A percentile compares a stretch with the other conserved stretches of the same genome.
These are phyloP conservation scores for Wickerhamomyces chambardii DNA, from an alignment of 805 yeast species.

Conservation along the genomic window DNA sequence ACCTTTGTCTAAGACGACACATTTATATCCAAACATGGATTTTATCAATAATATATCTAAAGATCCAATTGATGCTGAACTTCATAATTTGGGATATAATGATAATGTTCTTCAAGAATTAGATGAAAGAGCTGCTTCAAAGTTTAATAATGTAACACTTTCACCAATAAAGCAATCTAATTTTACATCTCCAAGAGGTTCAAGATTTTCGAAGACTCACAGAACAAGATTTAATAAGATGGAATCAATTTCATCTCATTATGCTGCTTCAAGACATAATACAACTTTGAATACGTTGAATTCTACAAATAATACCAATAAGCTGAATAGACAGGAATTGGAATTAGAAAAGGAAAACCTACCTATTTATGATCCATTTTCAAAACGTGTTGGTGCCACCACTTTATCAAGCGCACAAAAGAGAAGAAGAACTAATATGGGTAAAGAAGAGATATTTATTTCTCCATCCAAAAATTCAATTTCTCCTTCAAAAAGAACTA, in stretches of 20 bases:
- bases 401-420: slow-evolving; percentile 10
- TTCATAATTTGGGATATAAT: slow-evolving; percentile 20
- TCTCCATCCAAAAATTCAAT: slow-evolving; percentile 1
- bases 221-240: slow-evolving; percentile 18
- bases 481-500: slow-evolving; percentile 5
- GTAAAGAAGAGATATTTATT: slow-evolving; percentile 8
- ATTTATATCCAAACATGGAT: slow-evolving; percentile 12
- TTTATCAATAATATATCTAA: slow-evolving; percentile 7
- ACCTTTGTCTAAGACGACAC: slow-evolving; percentile 1
- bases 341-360: slow-evolving; percentile 16
- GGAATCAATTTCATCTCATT: slow-evolving; percentile 24
- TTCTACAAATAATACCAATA: no score
- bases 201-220: slow-evolving; percentile 14
- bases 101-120: slow-evolving; percentile 23
- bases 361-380: slow-evolving; percentile 14
- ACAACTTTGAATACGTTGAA: no score
- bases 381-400: slow-evolving; percentile 11
- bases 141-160: slow-evolving; percentile 3
- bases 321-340: slow-evolving; percentile 4
- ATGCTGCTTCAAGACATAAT: slow-evolving; percentile 14
- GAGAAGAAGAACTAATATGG: slow-evolving; percentile 15
- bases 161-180: slow-evolving; percentile 5
- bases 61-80: slow-evolving; percentile 2
- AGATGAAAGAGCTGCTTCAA: slow-evolving; percentile 21
- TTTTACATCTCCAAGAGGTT: slow-evolving; percentile 12